phyloP scores from a whole-genome alignment of 768 basidiomycete genomes.

The Agaricus subrufescens region DNA sequence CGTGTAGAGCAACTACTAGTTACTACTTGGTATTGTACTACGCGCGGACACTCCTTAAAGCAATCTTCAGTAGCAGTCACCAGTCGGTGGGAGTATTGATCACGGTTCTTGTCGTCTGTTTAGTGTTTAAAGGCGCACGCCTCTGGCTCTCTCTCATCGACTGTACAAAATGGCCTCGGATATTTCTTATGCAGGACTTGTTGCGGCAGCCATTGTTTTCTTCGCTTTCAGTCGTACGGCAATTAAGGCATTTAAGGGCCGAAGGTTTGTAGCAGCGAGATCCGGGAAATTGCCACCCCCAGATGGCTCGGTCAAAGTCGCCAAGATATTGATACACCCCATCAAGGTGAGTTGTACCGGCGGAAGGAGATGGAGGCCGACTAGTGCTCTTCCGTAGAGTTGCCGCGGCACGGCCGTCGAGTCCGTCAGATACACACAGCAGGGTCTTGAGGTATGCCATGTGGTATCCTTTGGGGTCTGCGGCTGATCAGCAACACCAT shows the following conservation, averaged over 20 bases:
- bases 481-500: background rate
- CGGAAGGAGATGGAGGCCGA: background rate
- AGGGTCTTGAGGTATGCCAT: conserved; percentile 57
- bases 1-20: background rate
- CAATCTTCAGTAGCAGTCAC: no score
- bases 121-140: no score
- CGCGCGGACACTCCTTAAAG: background rate
- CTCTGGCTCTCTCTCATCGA: no score
- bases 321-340: conserved; percentile 60
- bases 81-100: background rate
- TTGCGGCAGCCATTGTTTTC: conserved; percentile 1
- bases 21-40: background rate
- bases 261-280: background rate
- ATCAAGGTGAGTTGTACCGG: conserved; percentile 46
- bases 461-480: background rate
- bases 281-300: conserved; percentile 10
- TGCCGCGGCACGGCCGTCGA: conserved; percentile 64
- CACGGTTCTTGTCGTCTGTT: background rate
- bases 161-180: no score
- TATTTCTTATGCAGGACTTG: background rate
- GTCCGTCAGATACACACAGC: conserved; percentile 48
- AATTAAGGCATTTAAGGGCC: background rate
- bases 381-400: conserved; percentile 38
- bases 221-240: conserved; percentile 4
- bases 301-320: conserved; percentile 36